These are phyloP conservation scores for Alternaria triticina DNA, from an alignment of 2,329 filamentous ascomycete genomes.

Conservation along the genomic window DNA sequence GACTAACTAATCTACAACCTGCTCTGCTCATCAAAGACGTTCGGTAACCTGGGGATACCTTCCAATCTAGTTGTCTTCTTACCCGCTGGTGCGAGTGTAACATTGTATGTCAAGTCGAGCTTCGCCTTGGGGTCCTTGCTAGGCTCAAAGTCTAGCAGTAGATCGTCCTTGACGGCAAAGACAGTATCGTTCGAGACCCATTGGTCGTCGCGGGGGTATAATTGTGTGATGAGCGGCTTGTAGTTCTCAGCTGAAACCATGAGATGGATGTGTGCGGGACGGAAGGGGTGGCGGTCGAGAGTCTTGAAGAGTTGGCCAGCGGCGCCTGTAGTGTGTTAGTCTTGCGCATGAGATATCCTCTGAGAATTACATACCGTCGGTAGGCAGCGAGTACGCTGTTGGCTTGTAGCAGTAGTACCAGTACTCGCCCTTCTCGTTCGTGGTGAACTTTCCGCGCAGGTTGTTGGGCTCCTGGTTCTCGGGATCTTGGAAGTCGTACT, in stretches of 20 bases:
- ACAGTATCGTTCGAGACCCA: conserved; percentile 65
- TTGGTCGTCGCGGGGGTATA: conserved; percentile 65
- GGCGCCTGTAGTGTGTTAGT: conserved; percentile 46
- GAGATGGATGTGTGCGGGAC: conserved; percentile 67
- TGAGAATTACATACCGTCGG: conserved; percentile 55
- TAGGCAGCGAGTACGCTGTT: conserved; percentile 74
- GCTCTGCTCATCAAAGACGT: conserved; percentile 31
- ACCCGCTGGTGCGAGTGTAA: conserved; percentile 58
- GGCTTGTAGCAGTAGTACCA: conserved; percentile 78
- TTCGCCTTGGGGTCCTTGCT: conserved; percentile 59
- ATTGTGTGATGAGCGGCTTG: conserved; percentile 63
- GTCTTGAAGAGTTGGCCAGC: conserved; percentile 60
- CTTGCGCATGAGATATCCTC: neutral
- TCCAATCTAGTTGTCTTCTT: conserved; percentile 40
- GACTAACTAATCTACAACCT: conserved; percentile 25
- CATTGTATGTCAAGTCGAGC: conserved; percentile 68
- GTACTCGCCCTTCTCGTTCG: conserved; percentile 72
- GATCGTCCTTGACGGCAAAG: conserved; percentile 67
- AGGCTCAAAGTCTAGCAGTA: conserved; percentile 64
- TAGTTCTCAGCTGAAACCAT: conserved; percentile 63
- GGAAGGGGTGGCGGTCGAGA: conserved; percentile 65
- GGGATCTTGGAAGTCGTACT: conserved; percentile 78
- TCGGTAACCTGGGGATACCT: conserved; percentile 41
- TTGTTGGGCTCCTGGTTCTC: conserved; percentile 75
- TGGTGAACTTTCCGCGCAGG: conserved; percentile 76